A percentile compares a stretch with the other conserved stretches of the same genome.
Conservation (phyloP, 371 early-diverging fungal species). For the Mortierella sp. region DNA sequence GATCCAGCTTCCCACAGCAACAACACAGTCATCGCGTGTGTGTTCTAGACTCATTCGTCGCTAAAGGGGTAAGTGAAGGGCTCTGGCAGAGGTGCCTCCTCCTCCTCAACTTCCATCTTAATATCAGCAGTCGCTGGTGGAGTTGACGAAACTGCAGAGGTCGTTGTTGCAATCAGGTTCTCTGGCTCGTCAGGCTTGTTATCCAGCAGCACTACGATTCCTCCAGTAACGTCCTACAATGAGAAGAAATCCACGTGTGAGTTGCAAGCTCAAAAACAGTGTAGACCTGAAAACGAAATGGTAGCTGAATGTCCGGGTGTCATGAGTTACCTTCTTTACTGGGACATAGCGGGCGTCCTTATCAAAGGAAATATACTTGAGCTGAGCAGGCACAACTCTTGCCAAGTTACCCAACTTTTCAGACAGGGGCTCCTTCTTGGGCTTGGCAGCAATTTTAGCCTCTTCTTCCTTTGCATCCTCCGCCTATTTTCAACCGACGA, state of each 20-base stretch:
- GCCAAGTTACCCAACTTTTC: slow-evolving; percentile 89
- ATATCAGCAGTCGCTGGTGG: slow-evolving; percentile 45
- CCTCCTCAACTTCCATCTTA: slow-evolving; percentile 65
- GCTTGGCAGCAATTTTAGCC: slow-evolving; percentile 64
- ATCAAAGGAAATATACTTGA: slow-evolving; percentile 87
- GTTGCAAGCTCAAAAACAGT: not conserved
- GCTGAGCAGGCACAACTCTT: slow-evolving; percentile 91
- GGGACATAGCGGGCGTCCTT: slow-evolving; percentile 90
- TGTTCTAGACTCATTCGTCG: slow-evolving; percentile 34
- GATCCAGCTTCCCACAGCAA: not conserved
- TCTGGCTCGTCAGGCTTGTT: slow-evolving; percentile 69
- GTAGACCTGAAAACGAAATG: not conserved
- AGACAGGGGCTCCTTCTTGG: slow-evolving; percentile 79
- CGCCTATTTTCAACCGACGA: slow-evolving; percentile 8
- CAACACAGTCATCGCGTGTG: not conserved
- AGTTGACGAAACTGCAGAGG: slow-evolving; percentile 19
- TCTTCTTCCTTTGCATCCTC: slow-evolving; percentile 65
- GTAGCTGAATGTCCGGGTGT: too few species aligned
- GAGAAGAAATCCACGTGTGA: not conserved
- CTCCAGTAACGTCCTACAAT: slow-evolving; percentile 74
- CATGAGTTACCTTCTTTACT: slow-evolving; percentile 77
- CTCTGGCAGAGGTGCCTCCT: slow-evolving; percentile 86
- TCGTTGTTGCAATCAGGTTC: slow-evolving; percentile 65
- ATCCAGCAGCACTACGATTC: slow-evolving; percentile 85
- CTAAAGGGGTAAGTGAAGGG: slow-evolving; percentile 92